A percentile compares a stretch with the other conserved stretches of the same genome.
phyloP scores from a whole-genome alignment of 495 filamentous ascomycete genomes.

The Xylaria nigripes region DNA sequence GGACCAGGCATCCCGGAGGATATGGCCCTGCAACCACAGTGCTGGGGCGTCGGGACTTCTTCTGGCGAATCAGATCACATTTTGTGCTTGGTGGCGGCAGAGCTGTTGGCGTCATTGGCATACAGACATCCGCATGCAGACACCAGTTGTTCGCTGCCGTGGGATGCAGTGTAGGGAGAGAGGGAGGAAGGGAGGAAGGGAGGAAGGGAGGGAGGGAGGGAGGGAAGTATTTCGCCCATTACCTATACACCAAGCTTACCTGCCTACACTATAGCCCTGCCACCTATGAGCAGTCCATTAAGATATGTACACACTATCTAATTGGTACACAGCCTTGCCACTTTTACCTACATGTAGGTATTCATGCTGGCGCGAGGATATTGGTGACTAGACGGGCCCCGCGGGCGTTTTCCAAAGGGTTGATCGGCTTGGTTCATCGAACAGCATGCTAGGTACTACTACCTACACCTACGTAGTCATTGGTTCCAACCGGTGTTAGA shows the following conservation, averaged over 20 bases:
- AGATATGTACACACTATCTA: neutral
- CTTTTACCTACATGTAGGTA: neutral
- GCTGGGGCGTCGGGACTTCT: slow-evolving; percentile 4
- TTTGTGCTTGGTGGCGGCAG: neutral
- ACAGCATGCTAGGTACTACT: neutral
- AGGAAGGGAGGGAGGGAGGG: too few species aligned
- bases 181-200: too few species aligned
- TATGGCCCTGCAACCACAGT: neutral
- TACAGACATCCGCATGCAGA: slow-evolving; percentile 2
- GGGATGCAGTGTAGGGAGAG: too few species aligned
- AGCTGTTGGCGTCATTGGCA: slow-evolving; percentile 6
- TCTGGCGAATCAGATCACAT: slow-evolving; percentile 17
- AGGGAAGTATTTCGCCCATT: neutral
- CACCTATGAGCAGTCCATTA: too few species aligned
- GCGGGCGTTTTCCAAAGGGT: neutral
- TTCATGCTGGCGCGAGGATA: neutral
- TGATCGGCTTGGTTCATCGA: slow-evolving; percentile 2
- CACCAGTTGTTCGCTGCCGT: neutral
- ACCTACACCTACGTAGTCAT: neutral
- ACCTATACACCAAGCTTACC: neutral
- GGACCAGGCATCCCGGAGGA: neutral
- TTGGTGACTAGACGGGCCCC: neutral
- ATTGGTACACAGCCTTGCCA: slow-evolving; percentile 2
- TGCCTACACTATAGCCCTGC: too few species aligned
- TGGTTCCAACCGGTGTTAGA: neutral